Conservation (phyloP, 768 basidiomycete species). For the Agaricus subrufescens region DNA sequence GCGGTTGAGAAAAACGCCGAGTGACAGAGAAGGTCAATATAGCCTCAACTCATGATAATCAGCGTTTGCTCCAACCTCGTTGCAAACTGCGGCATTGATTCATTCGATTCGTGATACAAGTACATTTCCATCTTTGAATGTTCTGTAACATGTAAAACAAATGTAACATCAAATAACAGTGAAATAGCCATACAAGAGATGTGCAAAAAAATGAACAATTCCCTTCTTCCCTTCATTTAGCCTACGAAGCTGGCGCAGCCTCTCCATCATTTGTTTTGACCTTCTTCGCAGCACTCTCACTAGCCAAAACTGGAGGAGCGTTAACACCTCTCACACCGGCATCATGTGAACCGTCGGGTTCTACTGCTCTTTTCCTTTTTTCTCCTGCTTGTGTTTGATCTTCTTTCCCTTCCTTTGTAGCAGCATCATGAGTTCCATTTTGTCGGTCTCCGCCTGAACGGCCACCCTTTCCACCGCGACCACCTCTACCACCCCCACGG, state of each 20-base stretch:
- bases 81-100: not conserved
- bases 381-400: slow-evolving; percentile 51
- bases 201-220: not conserved
- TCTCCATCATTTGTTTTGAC: slow-evolving; percentile 35
- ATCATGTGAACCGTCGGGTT: slow-evolving; percentile 75
- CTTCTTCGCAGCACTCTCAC: slow-evolving; percentile 33
- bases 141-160: not conserved
- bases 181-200: not conserved
- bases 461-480: slow-evolving; percentile 34
- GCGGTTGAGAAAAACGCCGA: no score
- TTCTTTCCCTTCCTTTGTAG: slow-evolving; percentile 16
- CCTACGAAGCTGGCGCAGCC: slow-evolving; percentile 1
- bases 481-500: slow-evolving; percentile 40
- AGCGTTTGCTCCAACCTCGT: no score
- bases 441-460: slow-evolving; percentile 32
- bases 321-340: slow-evolving; percentile 58
- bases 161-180: not conserved
- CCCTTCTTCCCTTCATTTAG: not conserved
- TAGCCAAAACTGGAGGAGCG: slow-evolving; percentile 44
- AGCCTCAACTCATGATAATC: not conserved
- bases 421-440: slow-evolving; percentile 29
- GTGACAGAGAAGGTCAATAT: not conserved
- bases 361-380: slow-evolving; percentile 73
- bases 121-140: slow-evolving; percentile 1
- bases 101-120: not conserved